phyloP scores from a whole-genome alignment of 176 grass and related monocot species.

The Musa beccarii region DNA sequence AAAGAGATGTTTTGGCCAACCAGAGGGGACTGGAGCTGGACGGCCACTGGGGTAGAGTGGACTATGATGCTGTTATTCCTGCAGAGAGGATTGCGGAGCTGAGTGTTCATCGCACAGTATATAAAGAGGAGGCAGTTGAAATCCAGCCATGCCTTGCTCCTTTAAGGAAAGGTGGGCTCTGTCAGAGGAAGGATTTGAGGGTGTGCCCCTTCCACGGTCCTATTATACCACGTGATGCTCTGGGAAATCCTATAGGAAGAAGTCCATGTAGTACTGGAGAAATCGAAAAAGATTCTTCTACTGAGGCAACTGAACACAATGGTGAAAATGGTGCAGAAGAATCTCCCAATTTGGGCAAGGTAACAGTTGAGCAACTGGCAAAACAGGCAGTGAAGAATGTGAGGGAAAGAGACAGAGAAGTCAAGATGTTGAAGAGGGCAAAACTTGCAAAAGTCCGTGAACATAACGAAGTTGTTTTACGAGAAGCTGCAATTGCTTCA shows the following conservation, averaged over 20 bases:
- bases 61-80: constrained; percentile 89
- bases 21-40: constrained; percentile 82
- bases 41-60: constrained; percentile 86
- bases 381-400: constrained; percentile 65
- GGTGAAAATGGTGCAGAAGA: constrained; percentile 9
- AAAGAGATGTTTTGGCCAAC: constrained; percentile 53
- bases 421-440: constrained; percentile 49
- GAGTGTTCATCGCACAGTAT: constrained; percentile 62
- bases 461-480: constrained; percentile 75
- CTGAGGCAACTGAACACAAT: neutral
- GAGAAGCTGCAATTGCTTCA: constrained; percentile 74
- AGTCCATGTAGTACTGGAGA: constrained; percentile 5
- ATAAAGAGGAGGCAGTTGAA: constrained; percentile 72
- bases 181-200: constrained; percentile 80
- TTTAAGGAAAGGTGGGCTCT: constrained; percentile 72
- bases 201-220: constrained; percentile 84
- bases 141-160: constrained; percentile 58
- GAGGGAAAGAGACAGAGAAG: constrained; percentile 47
- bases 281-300: constrained; percentile 12
- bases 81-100: constrained; percentile 88
- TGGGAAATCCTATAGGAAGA: constrained; percentile 29
- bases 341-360: constrained; percentile 20
- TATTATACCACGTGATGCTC: constrained; percentile 47
- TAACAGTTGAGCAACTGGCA: constrained; percentile 39
- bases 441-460: constrained; percentile 52